A percentile compares a stretch with the other conserved stretches of the same genome.
Conservation (phyloP, 2,329 filamentous ascomycete species). For the Trematosphaeria pertusa region DNA sequence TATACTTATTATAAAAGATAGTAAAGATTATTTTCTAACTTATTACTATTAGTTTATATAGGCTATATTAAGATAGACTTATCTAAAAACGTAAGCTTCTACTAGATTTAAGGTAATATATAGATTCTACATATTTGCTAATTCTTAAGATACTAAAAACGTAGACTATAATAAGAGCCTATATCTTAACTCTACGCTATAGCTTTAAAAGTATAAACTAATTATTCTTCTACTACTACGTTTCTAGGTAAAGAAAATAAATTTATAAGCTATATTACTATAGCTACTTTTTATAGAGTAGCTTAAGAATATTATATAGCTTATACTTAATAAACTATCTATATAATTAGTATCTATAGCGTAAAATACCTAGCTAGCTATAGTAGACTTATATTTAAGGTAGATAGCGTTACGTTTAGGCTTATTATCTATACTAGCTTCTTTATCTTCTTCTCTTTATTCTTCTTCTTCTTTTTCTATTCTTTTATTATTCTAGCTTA, state of each 20-base stretch:
- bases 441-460: conserved; percentile 15
- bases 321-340: conserved; percentile 18
- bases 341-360: conserved; percentile 15
- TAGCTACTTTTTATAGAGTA: conserved; percentile 14
- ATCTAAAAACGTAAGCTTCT: conserved; percentile 13
- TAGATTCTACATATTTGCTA: conserved; percentile 13
- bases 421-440: conserved; percentile 17
- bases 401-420: conserved; percentile 16
- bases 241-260: conserved; percentile 19
- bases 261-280: conserved; percentile 15
- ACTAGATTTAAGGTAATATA: conserved; percentile 9
- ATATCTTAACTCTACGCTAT: conserved; percentile 13
- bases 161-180: conserved; percentile 10
- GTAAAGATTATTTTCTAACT: conserved; percentile 17
- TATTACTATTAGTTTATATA: conserved; percentile 13
- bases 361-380: conserved; percentile 15
- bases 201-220: conserved; percentile 16
- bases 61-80: conserved; percentile 11
- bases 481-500: conserved; percentile 17
- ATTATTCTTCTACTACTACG: conserved; percentile 14
- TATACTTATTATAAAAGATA: conserved; percentile 14
- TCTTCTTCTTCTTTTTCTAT: conserved; percentile 15
- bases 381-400: conserved; percentile 18
- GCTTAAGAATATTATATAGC: conserved; percentile 14
- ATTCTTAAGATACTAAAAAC: conserved; percentile 12